These are phyloP conservation scores for Tricholoma matsutake DNA, from an alignment of 768 basidiomycete genomes.

Conservation along the genomic window DNA sequence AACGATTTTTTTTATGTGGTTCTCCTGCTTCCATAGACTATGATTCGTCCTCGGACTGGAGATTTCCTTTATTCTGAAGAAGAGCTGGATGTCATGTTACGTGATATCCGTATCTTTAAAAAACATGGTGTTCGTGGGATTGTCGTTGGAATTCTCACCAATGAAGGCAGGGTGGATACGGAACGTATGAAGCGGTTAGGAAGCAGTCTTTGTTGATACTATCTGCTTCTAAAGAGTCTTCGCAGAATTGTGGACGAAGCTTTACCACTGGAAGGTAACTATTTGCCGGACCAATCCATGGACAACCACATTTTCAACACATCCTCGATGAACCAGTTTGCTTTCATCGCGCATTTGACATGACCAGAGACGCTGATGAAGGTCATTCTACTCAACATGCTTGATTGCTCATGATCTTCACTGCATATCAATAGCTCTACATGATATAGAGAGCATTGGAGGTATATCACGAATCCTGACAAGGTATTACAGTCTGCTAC, in stretches of 20 bases:
- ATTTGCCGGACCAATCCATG: not conserved
- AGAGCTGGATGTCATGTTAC: conserved; percentile 71
- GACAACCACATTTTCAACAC: not conserved
- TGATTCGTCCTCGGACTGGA: conserved; percentile 78
- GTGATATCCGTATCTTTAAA: conserved; percentile 66
- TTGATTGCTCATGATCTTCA: not conserved
- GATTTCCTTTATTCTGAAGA: conserved; percentile 71
- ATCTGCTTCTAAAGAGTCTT: not conserved
- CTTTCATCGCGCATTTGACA: conserved; percentile 79
- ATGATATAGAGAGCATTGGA: conserved; percentile 49
- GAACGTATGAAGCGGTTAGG: conserved; percentile 52
- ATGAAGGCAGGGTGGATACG: conserved; percentile 58
- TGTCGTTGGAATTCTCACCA: conserved; percentile 61
- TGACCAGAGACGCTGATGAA: conserved; percentile 53
- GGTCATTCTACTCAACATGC: conserved; percentile 33
- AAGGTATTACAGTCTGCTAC: conserved; percentile 43
- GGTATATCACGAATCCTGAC: conserved; percentile 78
- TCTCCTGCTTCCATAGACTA: conserved; percentile 43
- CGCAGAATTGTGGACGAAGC: conserved; percentile 56
- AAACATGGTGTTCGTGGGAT: conserved; percentile 57
- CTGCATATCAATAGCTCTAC: conserved; percentile 32
- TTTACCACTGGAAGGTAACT: conserved; percentile 57
- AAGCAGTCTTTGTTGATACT: not conserved
- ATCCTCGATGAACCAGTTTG: conserved; percentile 46
- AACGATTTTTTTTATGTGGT: conserved; percentile 1